phyloP scores from a whole-genome alignment of 306 rosid species.

The Bauhinia variegata region DNA sequence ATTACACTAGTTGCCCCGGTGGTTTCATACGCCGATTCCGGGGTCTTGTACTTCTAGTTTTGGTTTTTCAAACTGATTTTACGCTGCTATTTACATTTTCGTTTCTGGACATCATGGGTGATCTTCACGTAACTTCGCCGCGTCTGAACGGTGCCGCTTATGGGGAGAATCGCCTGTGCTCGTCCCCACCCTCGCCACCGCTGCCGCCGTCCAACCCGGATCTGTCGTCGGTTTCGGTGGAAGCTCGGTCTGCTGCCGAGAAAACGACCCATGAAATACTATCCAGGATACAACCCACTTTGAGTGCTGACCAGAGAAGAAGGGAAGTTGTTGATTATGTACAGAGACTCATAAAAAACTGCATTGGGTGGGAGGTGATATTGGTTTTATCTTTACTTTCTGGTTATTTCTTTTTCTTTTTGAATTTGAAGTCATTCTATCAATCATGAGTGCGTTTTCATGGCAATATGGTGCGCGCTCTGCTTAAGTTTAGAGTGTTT shows the following conservation, averaged over 20 bases:
- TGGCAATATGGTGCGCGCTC: not conserved
- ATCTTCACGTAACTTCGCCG: conserved; percentile 40
- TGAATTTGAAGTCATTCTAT: not conserved
- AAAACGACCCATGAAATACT: conserved; percentile 43
- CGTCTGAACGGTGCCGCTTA: conserved; percentile 40
- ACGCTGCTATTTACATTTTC: not conserved
- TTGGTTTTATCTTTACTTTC: not conserved
- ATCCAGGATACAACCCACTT: conserved; percentile 47
- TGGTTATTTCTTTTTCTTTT: not conserved
- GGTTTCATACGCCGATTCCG: conserved; percentile 6
- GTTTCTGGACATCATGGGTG: conserved; percentile 44
- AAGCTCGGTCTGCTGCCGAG: conserved; percentile 48
- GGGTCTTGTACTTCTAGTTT: not conserved
- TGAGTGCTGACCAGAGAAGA: conserved; percentile 47
- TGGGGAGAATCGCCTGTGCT: conserved; percentile 54
- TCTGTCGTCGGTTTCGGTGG: conserved; percentile 38
- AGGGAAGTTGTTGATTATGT: conserved; percentile 52
- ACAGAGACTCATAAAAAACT: conserved; percentile 41
- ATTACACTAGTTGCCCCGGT: not conserved
- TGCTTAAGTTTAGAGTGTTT: not conserved
- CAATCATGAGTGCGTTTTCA: not conserved
- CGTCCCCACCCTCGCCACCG: conserved; percentile 51
- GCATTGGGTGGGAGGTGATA: conserved; percentile 52
- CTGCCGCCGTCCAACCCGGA: conserved; percentile 49
- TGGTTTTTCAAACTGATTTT: not conserved